Conservation (phyloP, 352 stramenopile genomes). For the Thalassiosira ordinaria region DNA sequence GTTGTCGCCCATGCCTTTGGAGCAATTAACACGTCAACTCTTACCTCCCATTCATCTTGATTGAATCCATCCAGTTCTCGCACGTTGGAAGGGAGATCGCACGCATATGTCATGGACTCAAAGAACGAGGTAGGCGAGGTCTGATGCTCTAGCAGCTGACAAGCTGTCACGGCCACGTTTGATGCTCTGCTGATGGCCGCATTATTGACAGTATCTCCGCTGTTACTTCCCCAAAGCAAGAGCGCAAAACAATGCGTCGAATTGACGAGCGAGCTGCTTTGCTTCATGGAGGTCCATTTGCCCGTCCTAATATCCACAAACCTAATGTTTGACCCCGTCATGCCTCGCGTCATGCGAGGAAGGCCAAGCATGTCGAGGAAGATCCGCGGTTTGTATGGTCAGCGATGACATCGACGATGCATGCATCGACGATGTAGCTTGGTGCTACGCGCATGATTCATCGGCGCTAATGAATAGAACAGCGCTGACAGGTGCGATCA, state of each 20-base stretch:
- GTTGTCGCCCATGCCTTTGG: no score
- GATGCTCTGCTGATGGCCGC: not conserved
- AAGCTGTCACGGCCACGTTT: not conserved
- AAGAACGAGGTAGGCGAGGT: not conserved
- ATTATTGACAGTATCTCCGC: not conserved
- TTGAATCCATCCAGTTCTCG: not conserved
- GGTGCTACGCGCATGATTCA: no score
- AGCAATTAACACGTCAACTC: conserved; percentile 17
- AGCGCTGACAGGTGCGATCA: no score
- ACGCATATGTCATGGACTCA: conserved; percentile 24
- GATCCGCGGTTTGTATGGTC: conserved; percentile 9
- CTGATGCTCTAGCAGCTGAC: not conserved
- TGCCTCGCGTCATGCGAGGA: not conserved
- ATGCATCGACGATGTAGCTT: conserved; percentile 31
- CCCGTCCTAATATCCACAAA: not conserved
- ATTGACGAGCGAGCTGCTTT: not conserved
- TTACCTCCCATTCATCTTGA: not conserved
- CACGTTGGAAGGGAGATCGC: not conserved
- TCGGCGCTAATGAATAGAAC: no score
- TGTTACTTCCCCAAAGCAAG: no score
- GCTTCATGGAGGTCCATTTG: not conserved
- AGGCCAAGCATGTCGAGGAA: conserved; percentile 23
- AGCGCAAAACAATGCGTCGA: not conserved
- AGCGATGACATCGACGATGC: conserved; percentile 11
- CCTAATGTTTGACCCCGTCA: not conserved